These are phyloP conservation scores for Termitomyces sp. DNA, from an alignment of 768 basidiomycete genomes.

Conservation along the genomic window DNA sequence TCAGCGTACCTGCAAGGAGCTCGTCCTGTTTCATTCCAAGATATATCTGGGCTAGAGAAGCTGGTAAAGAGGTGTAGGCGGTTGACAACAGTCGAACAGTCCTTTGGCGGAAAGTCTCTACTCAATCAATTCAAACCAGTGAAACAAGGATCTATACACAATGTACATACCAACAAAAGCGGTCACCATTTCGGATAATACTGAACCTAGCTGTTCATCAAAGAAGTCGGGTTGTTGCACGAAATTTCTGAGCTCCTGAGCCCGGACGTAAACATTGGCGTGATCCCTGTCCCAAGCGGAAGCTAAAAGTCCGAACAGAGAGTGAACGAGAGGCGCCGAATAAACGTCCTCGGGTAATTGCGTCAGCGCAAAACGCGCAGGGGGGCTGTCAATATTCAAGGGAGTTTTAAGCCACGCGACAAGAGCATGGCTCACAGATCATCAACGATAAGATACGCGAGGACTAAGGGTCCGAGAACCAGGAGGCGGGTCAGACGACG, in stretches of 20 bases:
- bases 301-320: slow-evolving; percentile 41
- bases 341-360: slow-evolving; percentile 48
- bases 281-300: slow-evolving; percentile 54
- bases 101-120: slow-evolving; percentile 56
- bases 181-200: slow-evolving; percentile 39
- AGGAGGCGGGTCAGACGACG: slow-evolving; percentile 42
- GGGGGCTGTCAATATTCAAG: slow-evolving; percentile 34
- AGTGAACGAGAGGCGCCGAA: slow-evolving; percentile 38
- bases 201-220: slow-evolving; percentile 38
- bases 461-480: slow-evolving; percentile 53
- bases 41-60: slow-evolving; percentile 50
- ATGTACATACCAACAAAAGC: slow-evolving; percentile 48
- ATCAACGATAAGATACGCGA: slow-evolving; percentile 61
- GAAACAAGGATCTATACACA: background rate
- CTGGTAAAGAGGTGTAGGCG: slow-evolving; percentile 60
- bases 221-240: slow-evolving; percentile 39
- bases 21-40: slow-evolving; percentile 43
- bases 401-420: background rate
- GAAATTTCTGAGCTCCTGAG: slow-evolving; percentile 33
- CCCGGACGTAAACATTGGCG: slow-evolving; percentile 47
- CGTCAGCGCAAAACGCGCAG: slow-evolving; percentile 52
- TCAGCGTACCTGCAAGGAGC: slow-evolving; percentile 30
- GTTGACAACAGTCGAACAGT: slow-evolving; percentile 52
- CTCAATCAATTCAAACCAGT: background rate
- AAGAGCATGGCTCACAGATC: slow-evolving; percentile 37